Base-by-base conservation (phyloP, 2,329 filamentous ascomycete species). In the Fusarium sp. region DNA sequence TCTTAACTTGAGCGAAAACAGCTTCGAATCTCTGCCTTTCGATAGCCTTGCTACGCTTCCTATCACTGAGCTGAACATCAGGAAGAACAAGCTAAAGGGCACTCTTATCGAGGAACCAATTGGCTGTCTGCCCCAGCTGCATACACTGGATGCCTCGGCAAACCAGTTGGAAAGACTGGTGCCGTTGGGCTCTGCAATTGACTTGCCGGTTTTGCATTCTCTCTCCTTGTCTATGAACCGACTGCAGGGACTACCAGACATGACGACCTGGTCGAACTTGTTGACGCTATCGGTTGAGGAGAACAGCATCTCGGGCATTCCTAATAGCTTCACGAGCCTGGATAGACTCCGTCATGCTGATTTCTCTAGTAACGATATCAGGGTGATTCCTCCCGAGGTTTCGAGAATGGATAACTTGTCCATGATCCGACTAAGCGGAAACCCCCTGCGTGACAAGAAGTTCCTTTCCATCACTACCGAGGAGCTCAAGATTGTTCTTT, bases 391-490 rank as follows among this genome's bases (percentile, higher is more conserved):
- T 30, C 86, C 92, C 0, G 89, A 89, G 67, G 87, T 98, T 59
- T 91, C 90, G 7, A 82, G 87, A 26, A 97, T 98, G 93, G 88
- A 93, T 7, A 89, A 81, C 44, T 81, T 99, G 11, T 85, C 89
- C 20, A 90, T 90, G 75, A 86, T 98, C 41, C 89, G 90, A 6
- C 83, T 99, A 32, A 90, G 89, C 43, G 94, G 93, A n/a, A 99
- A 99, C 73, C 96, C 96, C 1, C 82, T 99, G 15, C 86, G 92
- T 15, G 94, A 97, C 76, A 94, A 92, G 76, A 97, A 94, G 76
- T 93, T 96, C 70, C 83, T 94, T 15, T 91, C 88, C 1, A 92
- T 96, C 80, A 86, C 86, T 22, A 94, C 92, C 0, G 91, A 93
- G 15, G 92, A 96, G 54, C 82, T 98, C 65, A 97, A 97, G 78